Percentiles rank a stretch among this genome's conserved stretches.
phyloP scores from a whole-genome alignment of 306 rosid genomes.

The Psophocarpus tetragonolobus region DNA sequence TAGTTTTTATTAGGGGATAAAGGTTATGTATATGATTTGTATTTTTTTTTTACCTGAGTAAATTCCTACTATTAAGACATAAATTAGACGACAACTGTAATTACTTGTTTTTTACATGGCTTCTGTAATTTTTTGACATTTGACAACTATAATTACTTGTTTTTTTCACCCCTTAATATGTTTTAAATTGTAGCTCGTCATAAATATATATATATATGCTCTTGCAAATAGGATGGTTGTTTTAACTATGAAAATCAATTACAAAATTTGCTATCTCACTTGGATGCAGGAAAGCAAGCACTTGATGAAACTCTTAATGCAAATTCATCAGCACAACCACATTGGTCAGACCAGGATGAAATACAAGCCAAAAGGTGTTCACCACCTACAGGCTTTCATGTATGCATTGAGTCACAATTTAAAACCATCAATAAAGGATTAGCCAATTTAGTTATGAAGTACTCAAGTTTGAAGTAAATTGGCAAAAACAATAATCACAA shows the following conservation, averaged over 20 bases:
- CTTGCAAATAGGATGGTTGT: background rate
- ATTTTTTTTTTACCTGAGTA: no score
- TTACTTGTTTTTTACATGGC: no score
- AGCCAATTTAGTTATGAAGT: slow-evolving; percentile 22
- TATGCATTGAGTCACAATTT: no score
- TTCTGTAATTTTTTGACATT: no score
- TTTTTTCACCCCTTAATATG: no score
- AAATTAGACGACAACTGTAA: no score
- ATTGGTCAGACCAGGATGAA: slow-evolving; percentile 65
- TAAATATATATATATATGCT: background rate
- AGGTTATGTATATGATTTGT: no score
- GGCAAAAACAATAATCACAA: slow-evolving; percentile 4
- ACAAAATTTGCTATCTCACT: background rate
- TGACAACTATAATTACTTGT: no score
- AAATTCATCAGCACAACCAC: slow-evolving; percentile 61
- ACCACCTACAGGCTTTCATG: no score
- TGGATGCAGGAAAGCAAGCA: background rate
- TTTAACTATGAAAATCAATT: background rate
- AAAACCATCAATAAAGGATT: no score
- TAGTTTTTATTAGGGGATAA: no score
- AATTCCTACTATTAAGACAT: no score
- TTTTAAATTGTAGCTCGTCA: background rate
- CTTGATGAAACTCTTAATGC: background rate
- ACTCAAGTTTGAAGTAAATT: background rate
- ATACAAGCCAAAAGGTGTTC: slow-evolving; percentile 65